Percentiles rank a stretch among this genome's conserved stretches.
phyloP scores from a whole-genome alignment of 108 stramenopile species.

The Skeletonema grethae region DNA sequence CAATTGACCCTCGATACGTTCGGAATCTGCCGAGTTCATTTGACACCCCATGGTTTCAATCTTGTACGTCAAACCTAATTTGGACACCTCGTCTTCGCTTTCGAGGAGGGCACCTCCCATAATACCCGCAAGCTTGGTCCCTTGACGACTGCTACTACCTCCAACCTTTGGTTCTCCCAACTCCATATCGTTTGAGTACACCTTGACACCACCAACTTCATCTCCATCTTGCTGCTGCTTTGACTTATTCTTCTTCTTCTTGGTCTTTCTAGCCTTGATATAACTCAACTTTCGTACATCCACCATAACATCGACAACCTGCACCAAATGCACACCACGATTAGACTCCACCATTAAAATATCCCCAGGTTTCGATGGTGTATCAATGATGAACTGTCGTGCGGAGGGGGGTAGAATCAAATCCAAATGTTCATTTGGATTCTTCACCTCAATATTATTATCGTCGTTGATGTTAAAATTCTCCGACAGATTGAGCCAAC shows the following conservation, averaged over 20 bases:
- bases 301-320: slow-evolving; percentile 88
- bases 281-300: slow-evolving; percentile 84
- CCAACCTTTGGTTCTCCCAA: slow-evolving; percentile 3
- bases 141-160: not conserved
- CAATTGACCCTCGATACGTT: slow-evolving; percentile 95
- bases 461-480: slow-evolving; percentile 11
- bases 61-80: slow-evolving; percentile 64
- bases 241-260: slow-evolving; percentile 15
- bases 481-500: slow-evolving; percentile 57
- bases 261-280: slow-evolving; percentile 51
- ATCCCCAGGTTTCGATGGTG: slow-evolving; percentile 60
- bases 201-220: not conserved
- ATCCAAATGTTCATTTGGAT: slow-evolving; percentile 75
- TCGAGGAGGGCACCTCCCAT: slow-evolving; percentile 49
- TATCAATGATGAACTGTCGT: slow-evolving; percentile 34
- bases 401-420: slow-evolving; percentile 50
- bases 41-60: slow-evolving; percentile 95
- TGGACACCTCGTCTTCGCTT: slow-evolving; percentile 11
- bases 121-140: slow-evolving; percentile 40
- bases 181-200: slow-evolving; percentile 41
- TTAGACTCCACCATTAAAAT: slow-evolving; percentile 43
- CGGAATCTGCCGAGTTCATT: slow-evolving; percentile 97
- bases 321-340: slow-evolving; percentile 80
- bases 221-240: not conserved
- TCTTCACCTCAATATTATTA: slow-evolving; percentile 13